These are phyloP conservation scores for Mucor mucedo DNA, from an alignment of 371 early-diverging fungal species.

Conservation along the genomic window DNA sequence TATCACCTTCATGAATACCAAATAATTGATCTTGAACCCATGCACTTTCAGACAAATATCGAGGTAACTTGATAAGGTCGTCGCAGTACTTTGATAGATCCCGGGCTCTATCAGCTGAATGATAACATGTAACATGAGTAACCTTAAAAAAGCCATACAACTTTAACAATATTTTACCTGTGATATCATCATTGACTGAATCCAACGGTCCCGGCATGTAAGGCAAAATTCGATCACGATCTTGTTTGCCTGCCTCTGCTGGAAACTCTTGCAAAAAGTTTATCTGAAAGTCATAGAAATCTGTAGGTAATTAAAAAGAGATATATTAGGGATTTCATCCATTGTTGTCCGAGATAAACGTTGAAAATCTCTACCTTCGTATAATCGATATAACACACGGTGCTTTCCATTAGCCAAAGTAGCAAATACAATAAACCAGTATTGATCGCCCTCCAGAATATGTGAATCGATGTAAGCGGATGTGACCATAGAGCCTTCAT, in stretches of 20 bases:
- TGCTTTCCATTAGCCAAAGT: conserved; percentile 54
- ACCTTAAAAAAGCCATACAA: neutral
- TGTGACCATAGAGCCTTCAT: conserved; percentile 27
- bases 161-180: conserved; percentile 36
- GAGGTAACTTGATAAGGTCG: conserved; percentile 66
- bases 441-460: conserved; percentile 63
- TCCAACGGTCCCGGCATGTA: conserved; percentile 78
- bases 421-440: conserved; percentile 74
- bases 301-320: conserved; percentile 24
- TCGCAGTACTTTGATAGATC: conserved; percentile 77
- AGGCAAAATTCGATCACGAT: conserved; percentile 69
- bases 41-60: conserved; percentile 59
- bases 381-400: conserved; percentile 70
- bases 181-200: conserved; percentile 60
- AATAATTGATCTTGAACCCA: conserved; percentile 67
- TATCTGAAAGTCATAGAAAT: conserved; percentile 83
- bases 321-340: too few relatives aligned
- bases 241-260: conserved; percentile 72
- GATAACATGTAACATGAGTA: conserved; percentile 11
- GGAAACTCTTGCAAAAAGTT: conserved; percentile 78
- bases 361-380: conserved; percentile 50
- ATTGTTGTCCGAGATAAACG: too few relatives aligned
- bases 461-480: conserved; percentile 52
- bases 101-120: conserved; percentile 56
- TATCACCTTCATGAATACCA: conserved; percentile 70